Evolutionary conservation across 768 basidiomycete species (phyloP), one percentile per base, ranked within the genome.

Genomic region (Lyophyllum shimeji): DNA sequence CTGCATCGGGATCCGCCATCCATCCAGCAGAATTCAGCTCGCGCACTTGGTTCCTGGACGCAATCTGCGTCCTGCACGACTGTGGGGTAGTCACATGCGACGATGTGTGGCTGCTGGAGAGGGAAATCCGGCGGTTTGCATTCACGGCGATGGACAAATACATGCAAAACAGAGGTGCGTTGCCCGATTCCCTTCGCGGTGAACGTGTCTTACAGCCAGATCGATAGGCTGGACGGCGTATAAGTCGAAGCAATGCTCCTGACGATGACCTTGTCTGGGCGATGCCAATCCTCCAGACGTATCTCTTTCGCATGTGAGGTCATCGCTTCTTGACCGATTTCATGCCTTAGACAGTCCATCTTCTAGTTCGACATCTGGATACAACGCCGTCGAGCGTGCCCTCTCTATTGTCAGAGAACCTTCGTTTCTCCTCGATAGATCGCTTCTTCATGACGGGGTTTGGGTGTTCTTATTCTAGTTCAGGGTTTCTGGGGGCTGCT

Each of bases 61-160:
- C 74, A 20, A 75, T 79, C 15, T 72, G 71, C 45, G 71, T 74
- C n/a, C 63, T 81, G 57, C 73, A 79, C 60, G 79, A 81, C 55
- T 79, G 76, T 57, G 77, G 76, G 7, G 75, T 79, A 9, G 66
- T 79, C 18, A 72, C 73, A 37, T 81, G 79, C 63, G 76, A 79
- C 50, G 79, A 81, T 70, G 75, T 73, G 20, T 76, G 76, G 76
- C 53, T 76, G 24, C 62, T 81, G 23, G 79, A 81, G 67, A 65
- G 78, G 57, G 79, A 81, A 63, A 72, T 81, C 18, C 65, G 75
- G 56, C 64, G 75, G 34, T 76, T 72, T 62, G 77, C 76, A 29
- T 81, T 81, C 61, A 70, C 69, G 21, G 77, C 78, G 52, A 81
- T 81, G 79, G 79, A 79, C 60, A 72, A 68, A 53, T 81, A 77